These are phyloP conservation scores for Plasmodium coatneyi DNA, from an alignment of 169 alveolate genomes.

Conservation along the genomic window DNA sequence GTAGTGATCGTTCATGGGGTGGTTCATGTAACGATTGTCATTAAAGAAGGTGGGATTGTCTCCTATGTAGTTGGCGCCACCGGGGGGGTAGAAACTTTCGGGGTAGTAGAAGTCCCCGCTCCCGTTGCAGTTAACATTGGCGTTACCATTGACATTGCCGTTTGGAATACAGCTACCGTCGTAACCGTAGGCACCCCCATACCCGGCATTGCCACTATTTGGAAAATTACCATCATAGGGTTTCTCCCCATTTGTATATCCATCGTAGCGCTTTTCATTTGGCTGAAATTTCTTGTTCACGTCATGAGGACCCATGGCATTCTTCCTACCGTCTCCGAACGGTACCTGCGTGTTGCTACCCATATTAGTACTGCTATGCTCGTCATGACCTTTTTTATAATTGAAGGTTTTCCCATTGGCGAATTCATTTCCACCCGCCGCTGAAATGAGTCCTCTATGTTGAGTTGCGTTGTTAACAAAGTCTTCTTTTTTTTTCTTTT, in stretches of 20 bases:
- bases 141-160: not conserved
- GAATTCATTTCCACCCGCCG: not conserved
- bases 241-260: slow-evolving; percentile 26
- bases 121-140: not conserved
- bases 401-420: slow-evolving; percentile 1
- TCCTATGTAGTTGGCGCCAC: slow-evolving; percentile 40
- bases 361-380: not conserved
- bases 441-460: not conserved
- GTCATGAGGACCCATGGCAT: not conserved
- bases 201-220: not conserved
- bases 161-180: not conserved
- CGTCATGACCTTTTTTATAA: slow-evolving; percentile 12
- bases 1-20: slow-evolving; percentile 12
- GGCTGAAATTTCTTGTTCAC: slow-evolving; percentile 10
- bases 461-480: not conserved
- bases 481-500: slow-evolving; percentile 40
- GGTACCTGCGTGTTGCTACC: not conserved
- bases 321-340: not conserved
- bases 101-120: not conserved
- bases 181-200: not conserved
- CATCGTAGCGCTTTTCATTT: slow-evolving; percentile 28
- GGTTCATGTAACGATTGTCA: slow-evolving; percentile 32
- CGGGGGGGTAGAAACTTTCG: not conserved
- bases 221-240: slow-evolving; percentile 24
- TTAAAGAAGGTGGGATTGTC: slow-evolving; percentile 26